Conservation (phyloP, 2,329 filamentous ascomycete genomes). For the Talaromyces sp. region DNA sequence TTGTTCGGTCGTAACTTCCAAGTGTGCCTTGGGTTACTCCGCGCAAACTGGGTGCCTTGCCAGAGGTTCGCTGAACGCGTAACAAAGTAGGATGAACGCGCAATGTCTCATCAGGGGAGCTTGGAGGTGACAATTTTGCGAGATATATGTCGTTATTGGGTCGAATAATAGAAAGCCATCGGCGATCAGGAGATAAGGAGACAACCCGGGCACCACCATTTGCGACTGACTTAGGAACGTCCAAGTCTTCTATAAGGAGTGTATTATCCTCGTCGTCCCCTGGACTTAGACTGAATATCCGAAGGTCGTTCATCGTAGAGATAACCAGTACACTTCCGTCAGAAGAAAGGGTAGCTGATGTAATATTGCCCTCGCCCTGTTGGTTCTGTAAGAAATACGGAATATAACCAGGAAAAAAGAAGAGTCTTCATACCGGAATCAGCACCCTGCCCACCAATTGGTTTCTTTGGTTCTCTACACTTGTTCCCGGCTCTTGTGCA, state of each 20-base stretch:
- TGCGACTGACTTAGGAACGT: conserved; percentile 55
- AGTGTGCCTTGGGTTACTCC: conserved; percentile 60
- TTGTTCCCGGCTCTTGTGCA: conserved; percentile 43
- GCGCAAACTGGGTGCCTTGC: conserved; percentile 24
- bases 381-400: neutral
- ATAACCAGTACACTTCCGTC: conserved; percentile 73
- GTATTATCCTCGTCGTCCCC: conserved; percentile 49
- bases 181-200: conserved; percentile 43
- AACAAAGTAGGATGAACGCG: conserved; percentile 31
- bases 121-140: conserved; percentile 40
- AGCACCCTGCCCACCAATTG: conserved; percentile 64
- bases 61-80: conserved; percentile 4
- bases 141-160: conserved; percentile 57
- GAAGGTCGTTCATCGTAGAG: conserved; percentile 69
- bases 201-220: conserved; percentile 64
- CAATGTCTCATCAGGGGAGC: conserved; percentile 37
- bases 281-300: conserved; percentile 66
- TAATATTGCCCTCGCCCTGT: conserved; percentile 75
- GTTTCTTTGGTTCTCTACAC: conserved; percentile 36
- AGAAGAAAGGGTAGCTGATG: conserved; percentile 65
- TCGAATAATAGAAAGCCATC: conserved; percentile 50
- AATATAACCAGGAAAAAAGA: conserved; percentile 35
- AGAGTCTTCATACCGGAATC: conserved; percentile 35
- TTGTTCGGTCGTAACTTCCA: conserved; percentile 70
- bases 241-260: conserved; percentile 67